A percentile compares a stretch with the other conserved stretches of the same genome.
Conservation (phyloP, 1,284 basidiomycete species). For the Cerioporus squamosus region DNA sequence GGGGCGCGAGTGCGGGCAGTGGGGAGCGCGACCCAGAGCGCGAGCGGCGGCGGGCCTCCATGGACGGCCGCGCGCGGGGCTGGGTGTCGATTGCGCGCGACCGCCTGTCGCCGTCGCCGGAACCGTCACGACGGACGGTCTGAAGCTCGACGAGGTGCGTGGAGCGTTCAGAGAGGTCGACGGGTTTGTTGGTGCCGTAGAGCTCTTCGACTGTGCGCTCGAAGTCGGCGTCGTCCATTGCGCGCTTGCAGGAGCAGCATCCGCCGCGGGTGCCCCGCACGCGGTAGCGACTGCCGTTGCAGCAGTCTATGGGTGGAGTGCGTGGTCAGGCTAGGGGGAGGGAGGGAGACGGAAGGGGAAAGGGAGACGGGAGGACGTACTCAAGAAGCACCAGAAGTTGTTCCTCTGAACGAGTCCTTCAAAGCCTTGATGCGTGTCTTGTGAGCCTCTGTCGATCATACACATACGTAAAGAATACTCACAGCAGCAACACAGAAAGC, state of each 20-base stretch:
- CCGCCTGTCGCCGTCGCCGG: background rate
- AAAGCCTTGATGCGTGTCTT: conserved; percentile 2
- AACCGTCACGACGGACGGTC: background rate
- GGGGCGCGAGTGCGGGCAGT: background rate
- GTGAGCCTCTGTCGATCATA: background rate
- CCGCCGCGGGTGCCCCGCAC: conserved; percentile 1
- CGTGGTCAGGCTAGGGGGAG: background rate
- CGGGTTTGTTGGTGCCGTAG: conserved; percentile 12
- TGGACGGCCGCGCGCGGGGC: conserved; percentile 17
- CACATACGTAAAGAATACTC: background rate
- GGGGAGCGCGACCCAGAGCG: background rate
- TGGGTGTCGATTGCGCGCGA: conserved; percentile 8
- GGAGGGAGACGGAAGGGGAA: too few species aligned
- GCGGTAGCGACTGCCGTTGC: background rate
- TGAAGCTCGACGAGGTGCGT: conserved; percentile 22
- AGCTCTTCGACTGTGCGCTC: conserved; percentile 25
- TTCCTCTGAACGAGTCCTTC: conserved; percentile 10
- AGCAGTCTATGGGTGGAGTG: background rate
- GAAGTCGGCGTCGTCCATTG: conserved; percentile 22
- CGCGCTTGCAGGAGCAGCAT: conserved; percentile 20
- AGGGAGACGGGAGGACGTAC: conserved; percentile 11
- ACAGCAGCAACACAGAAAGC: conserved; percentile 18
- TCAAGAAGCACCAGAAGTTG: conserved; percentile 18
- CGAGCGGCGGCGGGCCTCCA: conserved; percentile 13
- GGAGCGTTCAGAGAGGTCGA: background rate